Base-by-base conservation (phyloP, 2,329 filamentous ascomycete species). In the Fusarium lyarnte region DNA sequence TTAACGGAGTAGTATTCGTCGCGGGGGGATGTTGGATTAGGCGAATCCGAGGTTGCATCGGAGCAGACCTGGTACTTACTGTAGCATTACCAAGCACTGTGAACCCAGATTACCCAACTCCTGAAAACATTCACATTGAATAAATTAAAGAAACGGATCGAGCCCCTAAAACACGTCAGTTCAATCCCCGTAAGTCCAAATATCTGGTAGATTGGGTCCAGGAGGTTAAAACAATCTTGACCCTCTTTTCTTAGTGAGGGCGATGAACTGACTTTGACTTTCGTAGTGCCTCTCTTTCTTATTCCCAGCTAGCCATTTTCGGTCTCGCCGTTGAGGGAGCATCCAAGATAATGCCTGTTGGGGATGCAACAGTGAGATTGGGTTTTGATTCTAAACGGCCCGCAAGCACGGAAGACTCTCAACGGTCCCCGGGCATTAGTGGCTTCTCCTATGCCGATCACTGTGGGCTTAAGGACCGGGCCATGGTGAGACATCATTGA, bases 311-410 rank as follows among this genome's bases (percentile, higher is more conserved):
- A 57, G 27, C 57, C 29, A 12, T 13, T 69, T 23, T 25, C n/a
- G 41, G 43, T n/a, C 10, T 21, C 25, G 23, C 25, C 46, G 45
- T 45, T 11, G 57, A 23, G 33, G 17, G 29, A 61, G 29, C 9
- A 67, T 42, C 12, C 17, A 45, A 62, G 16, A 21, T 16, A 19
- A 60, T 62, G 41, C 41, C 33, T 45, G 63, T 14, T 35, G 7
- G 13, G 23, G 31, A 64, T 58, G 38, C 65, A 25, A 49, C 35
- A 27, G 39, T 25, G 27, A 63, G 52, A 69, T 52, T 69, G 51
- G 35, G 49, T 29, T 58, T 47, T 67, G 11, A 21, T 19, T n/a
- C 9, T 19, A 51, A 33, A 43, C 36, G 39, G 57, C 27, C 63
- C 49, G 65, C 63, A 33, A 52, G 14, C 21, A 17, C 21, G 39